A percentile compares a stretch with the other conserved stretches of the same genome.
Evolutionary conservation across 2,329 filamentous ascomycete genomes (phyloP).

Genomic region (Thielaviopsis euricoi): DNA sequence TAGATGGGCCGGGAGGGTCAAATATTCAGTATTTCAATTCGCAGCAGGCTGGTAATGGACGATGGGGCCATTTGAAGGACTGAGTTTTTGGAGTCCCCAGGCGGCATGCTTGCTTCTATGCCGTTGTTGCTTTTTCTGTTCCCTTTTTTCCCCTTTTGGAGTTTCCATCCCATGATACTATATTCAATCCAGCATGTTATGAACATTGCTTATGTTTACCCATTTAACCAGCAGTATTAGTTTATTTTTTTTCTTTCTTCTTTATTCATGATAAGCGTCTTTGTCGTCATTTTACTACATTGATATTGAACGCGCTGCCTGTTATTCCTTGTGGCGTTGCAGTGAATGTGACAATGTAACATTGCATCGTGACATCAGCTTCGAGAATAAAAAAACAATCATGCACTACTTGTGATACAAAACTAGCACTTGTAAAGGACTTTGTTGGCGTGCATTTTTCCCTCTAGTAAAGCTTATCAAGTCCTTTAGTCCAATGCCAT

Average conservation of each 20-base stretch:
- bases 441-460: too few relatives aligned
- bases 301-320: not conserved
- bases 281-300: not conserved
- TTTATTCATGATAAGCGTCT: too few relatives aligned
- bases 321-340: not conserved
- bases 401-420: too few relatives aligned
- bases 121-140: not conserved
- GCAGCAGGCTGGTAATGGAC: constrained; percentile 21
- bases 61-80: constrained; percentile 30
- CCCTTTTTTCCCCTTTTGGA: too few relatives aligned
- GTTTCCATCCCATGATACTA: not conserved
- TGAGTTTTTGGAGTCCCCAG: constrained; percentile 10
- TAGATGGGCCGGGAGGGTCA: constrained; percentile 17
- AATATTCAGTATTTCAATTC: constrained; percentile 25
- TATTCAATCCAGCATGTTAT: not conserved
- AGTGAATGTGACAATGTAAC: not conserved
- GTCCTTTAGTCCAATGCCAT: too few relatives aligned
- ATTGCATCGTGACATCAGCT: not conserved
- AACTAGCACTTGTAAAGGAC: too few relatives aligned
- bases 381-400: too few relatives aligned
- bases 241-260: too few relatives aligned
- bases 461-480: too few relatives aligned
- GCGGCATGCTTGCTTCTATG: not conserved
- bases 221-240: too few relatives aligned
- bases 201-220: too few relatives aligned